Base-by-base conservation (phyloP, 768 basidiomycete species). In the Leccinum arenicola region DNA sequence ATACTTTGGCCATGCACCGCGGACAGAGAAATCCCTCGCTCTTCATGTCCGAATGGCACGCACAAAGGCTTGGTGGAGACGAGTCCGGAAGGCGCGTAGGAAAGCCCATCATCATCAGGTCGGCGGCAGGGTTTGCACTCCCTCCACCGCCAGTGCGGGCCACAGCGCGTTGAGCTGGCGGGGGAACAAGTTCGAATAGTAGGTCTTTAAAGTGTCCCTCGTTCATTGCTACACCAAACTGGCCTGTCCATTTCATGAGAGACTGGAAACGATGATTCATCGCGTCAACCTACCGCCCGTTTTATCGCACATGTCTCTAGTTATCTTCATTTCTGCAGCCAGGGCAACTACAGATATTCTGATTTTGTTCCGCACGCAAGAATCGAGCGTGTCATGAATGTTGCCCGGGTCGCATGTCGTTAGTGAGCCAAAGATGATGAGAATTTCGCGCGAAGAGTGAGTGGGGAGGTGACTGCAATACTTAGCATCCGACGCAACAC, bases 41-140 rank as follows among this genome's bases (percentile, higher is more conserved):
- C 74, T 91, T 93, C 74, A 99, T 79, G 64, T 93, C 85, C 14
- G 91, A 91, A 73, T 99, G 97, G 69, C 97, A 99, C 7, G 87
- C 92, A 68, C 97, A 99, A 19, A 98, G 78, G 55, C 89, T 88
- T 8, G 88, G 87, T 35, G 87, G 87, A 4, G 88, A 90, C 10
- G 85, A 85, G 64, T 91, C 89, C 0, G 95, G 92, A 6, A 97
- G 79, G 17, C 95, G 86, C 15, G 91, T 93, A 2, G 97, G 97
- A 74, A 99, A 99, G 9, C 97, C 97, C 93, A 99, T 98, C 83
- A 97, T 91, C 91, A 99, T 97, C 54, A 99, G 78, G 75, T 98
- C 96, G 0, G 92, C 88, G 1, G 88, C 83, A 21, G 84, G 83
- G 61, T 87, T 89, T 11, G 78, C 73, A 11, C 74, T 70, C 5